Conservation (phyloP, 305 asterid species). For the Fraxinus sp. region DNA sequence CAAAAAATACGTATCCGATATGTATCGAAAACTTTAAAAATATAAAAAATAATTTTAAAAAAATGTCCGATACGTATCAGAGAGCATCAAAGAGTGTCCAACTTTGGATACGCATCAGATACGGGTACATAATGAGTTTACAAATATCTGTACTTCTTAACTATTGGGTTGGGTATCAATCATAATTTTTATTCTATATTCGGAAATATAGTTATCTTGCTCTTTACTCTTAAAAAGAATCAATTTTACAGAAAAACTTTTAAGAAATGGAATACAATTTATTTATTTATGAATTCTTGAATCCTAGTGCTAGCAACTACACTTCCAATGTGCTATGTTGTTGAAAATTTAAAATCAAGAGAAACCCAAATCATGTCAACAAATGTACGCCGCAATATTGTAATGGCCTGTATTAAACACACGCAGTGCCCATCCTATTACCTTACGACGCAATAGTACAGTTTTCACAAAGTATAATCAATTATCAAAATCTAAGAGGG, state of each 20-base stretch:
- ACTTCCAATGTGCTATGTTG: background rate
- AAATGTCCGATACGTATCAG: background rate
- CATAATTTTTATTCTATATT: background rate
- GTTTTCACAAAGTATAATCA: conserved; percentile 5
- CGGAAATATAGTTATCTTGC: background rate
- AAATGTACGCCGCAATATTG: background rate
- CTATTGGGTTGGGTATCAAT: background rate
- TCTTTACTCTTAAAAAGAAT: background rate
- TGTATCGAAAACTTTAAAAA: background rate
- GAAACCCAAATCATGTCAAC: background rate
- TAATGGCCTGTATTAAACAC: conserved; percentile 17
- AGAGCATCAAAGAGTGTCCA: background rate
- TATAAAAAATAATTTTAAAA: too few relatives aligned
- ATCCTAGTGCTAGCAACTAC: background rate
- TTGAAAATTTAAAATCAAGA: background rate
- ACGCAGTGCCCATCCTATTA: background rate
- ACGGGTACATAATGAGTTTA: background rate
- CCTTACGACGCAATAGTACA: background rate
- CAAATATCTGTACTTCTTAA: too few relatives aligned
- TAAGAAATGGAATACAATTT: background rate
- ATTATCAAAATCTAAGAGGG: conserved; percentile 6
- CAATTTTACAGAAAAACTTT: background rate
- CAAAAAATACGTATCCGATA: background rate
- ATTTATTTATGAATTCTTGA: background rate
- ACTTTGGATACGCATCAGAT: background rate